Evolutionary conservation across 2,329 filamentous ascomycete genomes (phyloP).

Genomic region (Albifimbria verrucaria): DNA sequence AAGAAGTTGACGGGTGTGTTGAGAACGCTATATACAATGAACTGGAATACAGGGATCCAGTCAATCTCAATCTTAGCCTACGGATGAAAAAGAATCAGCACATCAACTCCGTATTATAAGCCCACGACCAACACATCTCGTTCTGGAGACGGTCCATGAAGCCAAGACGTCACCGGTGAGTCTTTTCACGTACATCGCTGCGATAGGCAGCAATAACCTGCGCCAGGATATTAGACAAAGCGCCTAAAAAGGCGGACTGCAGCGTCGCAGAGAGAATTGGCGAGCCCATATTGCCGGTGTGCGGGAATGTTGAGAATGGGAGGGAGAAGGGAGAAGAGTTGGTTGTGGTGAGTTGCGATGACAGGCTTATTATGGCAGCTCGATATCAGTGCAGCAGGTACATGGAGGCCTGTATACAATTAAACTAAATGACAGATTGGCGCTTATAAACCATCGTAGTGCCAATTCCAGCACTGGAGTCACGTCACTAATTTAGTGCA

Average conservation of each 20-base stretch:
- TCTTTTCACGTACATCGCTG: slow-evolving; percentile 47
- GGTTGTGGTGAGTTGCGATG: too few relatives aligned
- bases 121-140: too few relatives aligned
- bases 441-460: too few relatives aligned
- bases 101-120: background rate
- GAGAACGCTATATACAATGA: slow-evolving; percentile 69
- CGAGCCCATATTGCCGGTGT: slow-evolving; percentile 30
- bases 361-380: too few relatives aligned
- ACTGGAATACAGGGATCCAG: slow-evolving; percentile 68
- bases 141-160: too few relatives aligned
- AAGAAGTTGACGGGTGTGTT: slow-evolving; percentile 79
- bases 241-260: slow-evolving; percentile 63
- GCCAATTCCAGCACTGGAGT: too few relatives aligned
- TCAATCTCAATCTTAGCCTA: slow-evolving; percentile 62
- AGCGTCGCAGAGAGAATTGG: slow-evolving; percentile 58
- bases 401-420: too few relatives aligned
- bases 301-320: background rate
- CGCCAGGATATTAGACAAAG: slow-evolving; percentile 69
- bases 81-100: background rate
- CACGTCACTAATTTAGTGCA: background rate
- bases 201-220: slow-evolving; percentile 66
- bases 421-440: too few relatives aligned
- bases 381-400: too few relatives aligned
- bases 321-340: background rate
- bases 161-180: background rate